These are phyloP conservation scores for Zymoseptoria crescenta DNA, from an alignment of 2,329 filamentous ascomycete genomes.

Conservation along the genomic window DNA sequence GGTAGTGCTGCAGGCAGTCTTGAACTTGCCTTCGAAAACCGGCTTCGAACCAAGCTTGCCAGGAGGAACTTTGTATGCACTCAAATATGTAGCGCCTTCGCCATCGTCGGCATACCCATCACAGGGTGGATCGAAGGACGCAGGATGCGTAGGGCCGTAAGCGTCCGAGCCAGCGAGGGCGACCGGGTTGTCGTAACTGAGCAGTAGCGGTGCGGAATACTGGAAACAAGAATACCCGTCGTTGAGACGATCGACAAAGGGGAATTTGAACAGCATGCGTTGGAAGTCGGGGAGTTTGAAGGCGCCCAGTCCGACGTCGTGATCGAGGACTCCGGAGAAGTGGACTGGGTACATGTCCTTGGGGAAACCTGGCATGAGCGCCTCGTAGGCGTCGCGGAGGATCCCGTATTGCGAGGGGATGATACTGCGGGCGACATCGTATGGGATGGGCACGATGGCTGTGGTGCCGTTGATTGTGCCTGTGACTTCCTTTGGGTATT, in stretches of 20 bases:
- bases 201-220: conserved; percentile 6
- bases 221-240: conserved; percentile 11
- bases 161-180: conserved; percentile 2
- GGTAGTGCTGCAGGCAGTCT: not conserved
- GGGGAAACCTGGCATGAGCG: conserved; percentile 6
- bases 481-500: conserved; percentile 7
- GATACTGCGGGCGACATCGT: conserved; percentile 7
- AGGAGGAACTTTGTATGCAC: conserved; percentile 2
- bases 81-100: conserved; percentile 3
- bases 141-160: conserved; percentile 6
- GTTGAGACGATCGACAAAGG: conserved; percentile 10
- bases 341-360: conserved; percentile 11
- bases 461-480: conserved; percentile 14
- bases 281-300: conserved; percentile 11
- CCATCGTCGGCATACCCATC: conserved; percentile 7
- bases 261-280: conserved; percentile 5
- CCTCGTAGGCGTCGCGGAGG: conserved; percentile 7
- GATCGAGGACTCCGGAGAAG: conserved; percentile 8
- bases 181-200: conserved; percentile 4
- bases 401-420: conserved; percentile 12
- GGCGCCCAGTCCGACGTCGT: conserved; percentile 3
- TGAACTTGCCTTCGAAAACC: conserved; percentile 3
- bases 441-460: conserved; percentile 12
- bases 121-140: conserved; percentile 8
- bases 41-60: conserved; percentile 4